Percentiles rank a stretch among this genome's conserved stretches.
phyloP scores from a whole-genome alignment of 2,329 filamentous ascomycete genomes.

The Dothiorella sarmentorum region DNA sequence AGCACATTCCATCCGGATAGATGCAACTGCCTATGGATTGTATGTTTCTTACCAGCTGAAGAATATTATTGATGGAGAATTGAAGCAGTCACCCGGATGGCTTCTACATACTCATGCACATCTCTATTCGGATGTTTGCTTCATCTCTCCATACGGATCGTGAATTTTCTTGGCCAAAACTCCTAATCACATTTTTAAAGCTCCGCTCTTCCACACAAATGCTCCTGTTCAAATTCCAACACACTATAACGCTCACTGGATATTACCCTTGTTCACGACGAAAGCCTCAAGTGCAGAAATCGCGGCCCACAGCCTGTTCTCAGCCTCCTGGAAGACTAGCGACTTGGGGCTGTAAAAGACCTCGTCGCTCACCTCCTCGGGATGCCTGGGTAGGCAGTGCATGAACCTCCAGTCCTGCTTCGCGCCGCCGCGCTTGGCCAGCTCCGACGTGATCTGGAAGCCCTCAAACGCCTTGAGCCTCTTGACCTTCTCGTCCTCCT shows the following conservation, averaged over 20 bases:
- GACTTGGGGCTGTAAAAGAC: slow-evolving; percentile 87
- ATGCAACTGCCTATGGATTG: no score
- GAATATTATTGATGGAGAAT: no score
- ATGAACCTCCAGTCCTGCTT: slow-evolving; percentile 94
- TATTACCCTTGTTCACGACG: slow-evolving; percentile 88
- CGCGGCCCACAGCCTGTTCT: slow-evolving; percentile 91
- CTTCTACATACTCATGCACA: no score
- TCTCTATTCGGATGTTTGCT: no score
- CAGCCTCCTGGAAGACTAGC: slow-evolving; percentile 88
- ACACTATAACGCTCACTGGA: slow-evolving; percentile 36
- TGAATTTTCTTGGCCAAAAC: slow-evolving; percentile 12
- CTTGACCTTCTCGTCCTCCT: slow-evolving; percentile 79
- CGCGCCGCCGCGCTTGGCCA: slow-evolving; percentile 80
- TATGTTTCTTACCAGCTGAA: no score
- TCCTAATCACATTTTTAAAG: neutral
- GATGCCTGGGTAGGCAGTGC: slow-evolving; percentile 92
- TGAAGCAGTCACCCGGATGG: no score
- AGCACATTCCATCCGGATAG: no score
- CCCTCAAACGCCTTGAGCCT: slow-evolving; percentile 78
- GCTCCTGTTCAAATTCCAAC: neutral
- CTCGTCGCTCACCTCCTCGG: slow-evolving; percentile 89
- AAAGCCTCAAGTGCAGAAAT: slow-evolving; percentile 81
- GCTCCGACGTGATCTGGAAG: slow-evolving; percentile 84
- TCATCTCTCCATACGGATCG: no score
- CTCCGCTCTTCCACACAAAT: neutral